A percentile compares a stretch with the other conserved stretches of the same genome.
Evolutionary conservation across 2,329 filamentous ascomycete genomes (phyloP).

Genomic region (Diaporthe batatas): DNA sequence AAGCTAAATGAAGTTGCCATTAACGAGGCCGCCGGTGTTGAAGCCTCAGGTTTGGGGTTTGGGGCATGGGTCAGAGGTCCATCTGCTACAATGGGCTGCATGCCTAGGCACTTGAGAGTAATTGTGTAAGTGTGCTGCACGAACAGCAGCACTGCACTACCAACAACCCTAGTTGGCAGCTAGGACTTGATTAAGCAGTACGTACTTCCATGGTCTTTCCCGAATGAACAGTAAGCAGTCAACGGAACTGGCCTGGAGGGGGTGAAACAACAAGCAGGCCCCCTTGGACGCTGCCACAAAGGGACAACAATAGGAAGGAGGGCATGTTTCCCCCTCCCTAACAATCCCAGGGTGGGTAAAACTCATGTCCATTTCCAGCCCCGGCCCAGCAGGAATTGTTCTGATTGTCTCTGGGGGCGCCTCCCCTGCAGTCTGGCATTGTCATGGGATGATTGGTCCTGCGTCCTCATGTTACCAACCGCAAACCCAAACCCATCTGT

Average conservation of each 20-base stretch:
- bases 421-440: background rate
- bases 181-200: background rate
- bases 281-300: slow-evolving; percentile 37
- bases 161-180: background rate
- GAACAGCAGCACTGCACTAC: background rate
- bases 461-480: background rate
- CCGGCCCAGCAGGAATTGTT: background rate
- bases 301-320: background rate
- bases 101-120: too few relatives aligned
- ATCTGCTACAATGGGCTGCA: too few relatives aligned
- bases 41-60: too few relatives aligned
- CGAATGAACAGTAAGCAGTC: too few relatives aligned
- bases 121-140: background rate
- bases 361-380: slow-evolving; percentile 37
- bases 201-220: too few relatives aligned
- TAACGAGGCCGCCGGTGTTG: too few relatives aligned
- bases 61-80: too few relatives aligned
- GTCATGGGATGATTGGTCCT: slow-evolving; percentile 25
- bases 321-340: background rate
- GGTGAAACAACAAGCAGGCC: background rate
- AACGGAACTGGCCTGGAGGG: slow-evolving; percentile 8
- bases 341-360: slow-evolving; percentile 29
- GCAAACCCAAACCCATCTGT: background rate
- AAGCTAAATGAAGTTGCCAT: too few relatives aligned
- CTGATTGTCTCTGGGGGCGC: slow-evolving; percentile 31